A percentile compares a stretch with the other conserved stretches of the same genome.
Conservation (phyloP, 768 basidiomycete species). For the Naganishia friedmannii region DNA sequence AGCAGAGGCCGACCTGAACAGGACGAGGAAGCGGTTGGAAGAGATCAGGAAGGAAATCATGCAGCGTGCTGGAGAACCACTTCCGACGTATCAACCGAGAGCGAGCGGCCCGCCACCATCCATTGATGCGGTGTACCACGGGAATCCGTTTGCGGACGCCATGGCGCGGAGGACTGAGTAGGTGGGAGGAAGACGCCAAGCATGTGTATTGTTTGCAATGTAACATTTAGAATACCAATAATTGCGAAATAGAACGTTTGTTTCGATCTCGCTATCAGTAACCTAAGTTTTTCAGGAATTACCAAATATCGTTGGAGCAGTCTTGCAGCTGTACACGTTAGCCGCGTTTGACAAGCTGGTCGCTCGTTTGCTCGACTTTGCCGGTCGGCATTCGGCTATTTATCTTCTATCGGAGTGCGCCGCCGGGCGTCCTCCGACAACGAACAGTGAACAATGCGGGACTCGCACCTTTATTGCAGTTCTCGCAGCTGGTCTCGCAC, state of each 20-base stretch:
- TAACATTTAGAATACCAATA: neutral
- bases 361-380: too few species aligned
- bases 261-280: neutral
- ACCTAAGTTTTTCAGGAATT: too few species aligned
- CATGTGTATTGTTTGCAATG: neutral
- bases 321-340: too few species aligned
- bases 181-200: neutral
- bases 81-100: conserved; percentile 20
- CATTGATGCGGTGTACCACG: conserved; percentile 14
- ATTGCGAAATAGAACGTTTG: neutral
- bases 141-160: conserved; percentile 29
- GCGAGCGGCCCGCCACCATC: conserved; percentile 5
- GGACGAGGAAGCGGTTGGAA: conserved; percentile 14
- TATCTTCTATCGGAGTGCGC: neutral
- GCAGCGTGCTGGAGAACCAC: conserved; percentile 21
- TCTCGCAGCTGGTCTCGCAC: too few species aligned
- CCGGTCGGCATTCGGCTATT: neutral
- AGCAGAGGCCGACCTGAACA: conserved; percentile 14
- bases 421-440: too few species aligned
- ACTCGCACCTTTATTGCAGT: too few species aligned
- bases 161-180: conserved; percentile 1
- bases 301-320: too few species aligned
- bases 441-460: neutral
- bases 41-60: conserved; percentile 24
- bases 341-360: too few species aligned